These are phyloP conservation scores for Wallacemonas collosoma DNA, from an alignment of 208 protist genomes.

Conservation along the genomic window DNA sequence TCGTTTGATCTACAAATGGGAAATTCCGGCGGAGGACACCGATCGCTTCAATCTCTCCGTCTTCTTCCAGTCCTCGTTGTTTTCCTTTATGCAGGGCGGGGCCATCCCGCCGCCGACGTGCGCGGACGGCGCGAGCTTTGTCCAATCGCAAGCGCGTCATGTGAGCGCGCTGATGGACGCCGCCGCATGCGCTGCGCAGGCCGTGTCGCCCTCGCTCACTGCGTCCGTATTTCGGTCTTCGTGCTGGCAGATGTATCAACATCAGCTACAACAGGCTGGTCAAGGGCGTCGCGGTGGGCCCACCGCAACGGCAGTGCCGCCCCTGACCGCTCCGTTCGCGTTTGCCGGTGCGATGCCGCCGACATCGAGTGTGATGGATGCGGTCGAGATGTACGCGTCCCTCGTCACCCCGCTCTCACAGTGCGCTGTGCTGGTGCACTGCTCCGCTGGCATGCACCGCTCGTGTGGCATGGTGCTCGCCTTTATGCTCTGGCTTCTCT, in stretches of 20 bases:
- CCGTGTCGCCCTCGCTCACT: background rate
- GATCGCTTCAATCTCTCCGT: conserved; percentile 71
- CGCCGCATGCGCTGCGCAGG: background rate
- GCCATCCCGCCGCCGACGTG: conserved; percentile 36
- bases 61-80: conserved; percentile 68
- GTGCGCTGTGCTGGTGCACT: conserved; percentile 55
- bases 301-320: background rate
- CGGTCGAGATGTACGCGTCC: background rate
- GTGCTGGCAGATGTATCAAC: background rate
- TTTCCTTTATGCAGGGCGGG: conserved; percentile 64
- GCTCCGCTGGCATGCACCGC: conserved; percentile 87
- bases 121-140: conserved; percentile 4
- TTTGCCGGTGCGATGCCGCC: background rate
- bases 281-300: background rate
- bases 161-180: background rate
- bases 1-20: conserved; percentile 50
- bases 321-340: background rate
- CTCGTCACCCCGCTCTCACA: background rate
- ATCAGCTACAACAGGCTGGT: background rate
- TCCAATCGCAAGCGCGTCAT: background rate
- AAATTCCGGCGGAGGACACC: conserved; percentile 67
- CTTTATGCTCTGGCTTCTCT: conserved; percentile 67
- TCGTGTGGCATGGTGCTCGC: conserved; percentile 67
- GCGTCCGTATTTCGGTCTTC: background rate
- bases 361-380: background rate